Evolutionary conservation across 2,329 filamentous ascomycete species (phyloP), one percentile per base, ranked within the genome.

Genomic region (Herpotrichia juniperi): DNA sequence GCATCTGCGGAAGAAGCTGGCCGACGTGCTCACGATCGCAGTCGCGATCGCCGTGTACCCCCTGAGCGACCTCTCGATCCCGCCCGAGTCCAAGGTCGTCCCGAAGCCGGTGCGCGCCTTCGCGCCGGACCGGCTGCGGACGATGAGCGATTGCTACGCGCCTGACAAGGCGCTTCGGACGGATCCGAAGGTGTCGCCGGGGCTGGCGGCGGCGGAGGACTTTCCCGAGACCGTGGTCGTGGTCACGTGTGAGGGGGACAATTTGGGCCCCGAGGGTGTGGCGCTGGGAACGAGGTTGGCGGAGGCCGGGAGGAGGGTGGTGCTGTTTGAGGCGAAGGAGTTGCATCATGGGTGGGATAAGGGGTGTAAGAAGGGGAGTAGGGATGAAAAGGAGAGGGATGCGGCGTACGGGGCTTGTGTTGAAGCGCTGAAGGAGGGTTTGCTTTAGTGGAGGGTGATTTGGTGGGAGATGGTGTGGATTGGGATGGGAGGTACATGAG

Each of bases 281-380:
- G 62, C 48, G 9, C 58, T 78, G 17, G 74, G 64, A 0, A 49
- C 62, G 52, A 69, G 54, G 48, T 46, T 72, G 8, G 54, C 61
- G 14, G 42, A 52, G 21, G 49, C 47, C 2, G 53, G 51, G 12
- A 63, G 54, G 48, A 58, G 58, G 16, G 66, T 73, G 4, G 54
- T 69, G 11, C 44, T 57, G 31, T 51, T 42, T 22, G 30, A 68
- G 34, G 67, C 75, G 63, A 53, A 69, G 3, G 62, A 59, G 3
- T 67, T 66, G 45, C 63, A 61, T 30, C 74, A 77, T 62, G 74
- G 47, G n/a, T 76, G 67, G 59, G 74, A 76, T 53, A 75, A 76
- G 57, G 53, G 62, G 26, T 56, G 62, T 6, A 51, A 62, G 28
- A 53, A 58, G 30, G 71, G 66, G 21, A 66, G 66, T 10, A 51